Base-by-base conservation (phyloP, 2,329 filamentous ascomycete species). In the Escovopsis sp. region DNA sequence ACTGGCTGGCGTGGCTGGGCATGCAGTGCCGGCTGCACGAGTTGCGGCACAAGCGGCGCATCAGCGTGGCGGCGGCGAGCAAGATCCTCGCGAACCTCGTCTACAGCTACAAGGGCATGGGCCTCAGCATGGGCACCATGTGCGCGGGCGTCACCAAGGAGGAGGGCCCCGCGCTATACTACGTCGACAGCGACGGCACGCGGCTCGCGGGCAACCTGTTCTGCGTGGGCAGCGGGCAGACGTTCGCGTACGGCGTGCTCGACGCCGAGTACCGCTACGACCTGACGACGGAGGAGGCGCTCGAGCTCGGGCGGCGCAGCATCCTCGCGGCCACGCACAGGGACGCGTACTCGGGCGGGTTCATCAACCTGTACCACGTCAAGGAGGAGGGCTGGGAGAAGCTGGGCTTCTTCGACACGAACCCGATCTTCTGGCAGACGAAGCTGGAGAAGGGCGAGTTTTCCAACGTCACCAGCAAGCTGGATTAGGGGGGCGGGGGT, bases 1-100 rank as follows among this genome's bases (percentile, higher is more conserved):
- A 95, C 76, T 98, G 91, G 91, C 83, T 98, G 51, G 88, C 87
- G 59, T 98, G 94, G 73, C 77, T 98, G 51, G 91, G 89, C 58
- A 94, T 96, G 82, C 88, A 98, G 73, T 98, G 91, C 71, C 87
- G 91, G 46, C 84, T 98, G 51, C 89, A 98, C 72, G 91, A 98
- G 72, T 88, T 98, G 57, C 86, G 91, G 53, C 89, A 98, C 75
- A 98, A 98, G 75, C 86, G 87, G 64, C 86, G 91, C 61, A 98
- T 98, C 70, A 91, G 86, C 47, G 91, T 98, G 50, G 89, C 91
- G 38, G 91, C 91, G 38, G 91, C 91, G 42, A 93, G 84, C 60
- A 98, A 98, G 76, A 95, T 98, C 63, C 84, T 98, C 54, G 86
- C 91, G 60, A 98, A 98, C 71, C 72, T 98, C 53, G 88, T 95